Base-by-base conservation (phyloP, 164 flowering plant species). In the Annona cherimola region DNA sequence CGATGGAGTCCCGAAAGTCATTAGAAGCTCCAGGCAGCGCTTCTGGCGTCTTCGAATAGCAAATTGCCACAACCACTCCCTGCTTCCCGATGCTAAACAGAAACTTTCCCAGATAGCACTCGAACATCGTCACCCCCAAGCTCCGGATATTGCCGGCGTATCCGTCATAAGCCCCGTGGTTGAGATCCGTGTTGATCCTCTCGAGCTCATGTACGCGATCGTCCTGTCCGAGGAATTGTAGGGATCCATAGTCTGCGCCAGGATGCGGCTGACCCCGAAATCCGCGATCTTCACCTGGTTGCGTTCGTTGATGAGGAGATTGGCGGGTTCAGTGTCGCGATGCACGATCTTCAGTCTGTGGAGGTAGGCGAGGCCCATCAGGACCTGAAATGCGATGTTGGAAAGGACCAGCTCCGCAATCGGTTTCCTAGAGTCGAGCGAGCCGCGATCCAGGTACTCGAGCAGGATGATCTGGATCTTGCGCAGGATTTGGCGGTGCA, bases 101-200 rank as follows among this genome's bases (percentile, higher is more conserved):
- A 63, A 88, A 94, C 45, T 83, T 76, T 45, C 98, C 98, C 75
- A 91, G 20, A 70, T 89, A 89, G 75, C 92, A 91, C 74, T 94
- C 98, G 76, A 94, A 75, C n/a, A 91, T 85, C 74, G 90, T 85
- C 0, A 94, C 91, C 14, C 98, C 98, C 1, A 94, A 68, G 61
- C 98, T 93, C 98, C 98, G 91, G 12, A 91, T 88, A 71, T 94
- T 97, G 1, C 96, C 97, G 3, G 97, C 96, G 71, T 84, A 91
- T 0, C 93, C 97, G 61, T 90, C 86, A 73, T 94, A 94, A 63
- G 60, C 73, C 0, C 98, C 98, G 9, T 90, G 87, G 59, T 91
- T 91, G 63, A 88, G 81, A 79, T 94, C 98, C 2, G 98, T 89
- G 68, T 94, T 88, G 73, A 93, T 89, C 71, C 97, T 62, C 70